Evolutionary conservation across 768 basidiomycete genomes (phyloP).

Genomic region (Candolleomyces eurysporus): DNA sequence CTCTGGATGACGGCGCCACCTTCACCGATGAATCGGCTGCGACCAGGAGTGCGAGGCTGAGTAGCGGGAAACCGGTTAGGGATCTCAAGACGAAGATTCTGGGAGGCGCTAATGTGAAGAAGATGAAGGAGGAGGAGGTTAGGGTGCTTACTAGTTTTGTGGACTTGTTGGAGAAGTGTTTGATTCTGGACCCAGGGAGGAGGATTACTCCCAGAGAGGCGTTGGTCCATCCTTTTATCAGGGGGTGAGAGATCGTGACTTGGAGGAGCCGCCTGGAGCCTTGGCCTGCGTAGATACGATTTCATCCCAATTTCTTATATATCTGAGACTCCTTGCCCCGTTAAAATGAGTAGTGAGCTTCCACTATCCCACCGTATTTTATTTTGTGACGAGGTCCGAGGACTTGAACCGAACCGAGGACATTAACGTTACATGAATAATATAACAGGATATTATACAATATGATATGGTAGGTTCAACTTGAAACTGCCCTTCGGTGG

Average conservation of each 20-base stretch:
- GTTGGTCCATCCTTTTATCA: conserved; percentile 81
- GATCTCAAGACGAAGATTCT: conserved; percentile 83
- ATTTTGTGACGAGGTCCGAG: no score
- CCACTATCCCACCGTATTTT: no score
- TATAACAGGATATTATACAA: no score
- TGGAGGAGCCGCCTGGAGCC: no score
- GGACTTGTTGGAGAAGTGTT: conserved; percentile 89
- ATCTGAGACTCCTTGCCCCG: no score
- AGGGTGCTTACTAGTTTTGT: conserved; percentile 78
- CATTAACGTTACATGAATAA: no score
- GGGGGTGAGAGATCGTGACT: conserved; percentile 30
- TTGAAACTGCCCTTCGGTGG: no score
- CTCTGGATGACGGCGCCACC: conserved; percentile 82
- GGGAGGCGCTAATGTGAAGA: conserved; percentile 59
- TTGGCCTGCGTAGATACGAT: background rate
- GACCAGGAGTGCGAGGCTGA: conserved; percentile 71
- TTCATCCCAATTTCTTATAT: background rate
- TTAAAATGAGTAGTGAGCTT: no score
- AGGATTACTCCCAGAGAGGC: conserved; percentile 91
- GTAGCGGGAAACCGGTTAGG: conserved; percentile 58
- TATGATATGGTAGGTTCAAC: no score
- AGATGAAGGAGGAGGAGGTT: conserved; percentile 86
- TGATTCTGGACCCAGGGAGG: conserved; percentile 81
- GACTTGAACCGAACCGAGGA: no score
- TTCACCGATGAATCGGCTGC: conserved; percentile 61